A percentile compares a stretch with the other conserved stretches of the same genome.
Conservation (phyloP, 345 rosid genomes). For the Eucalyptus tenuipes region DNA sequence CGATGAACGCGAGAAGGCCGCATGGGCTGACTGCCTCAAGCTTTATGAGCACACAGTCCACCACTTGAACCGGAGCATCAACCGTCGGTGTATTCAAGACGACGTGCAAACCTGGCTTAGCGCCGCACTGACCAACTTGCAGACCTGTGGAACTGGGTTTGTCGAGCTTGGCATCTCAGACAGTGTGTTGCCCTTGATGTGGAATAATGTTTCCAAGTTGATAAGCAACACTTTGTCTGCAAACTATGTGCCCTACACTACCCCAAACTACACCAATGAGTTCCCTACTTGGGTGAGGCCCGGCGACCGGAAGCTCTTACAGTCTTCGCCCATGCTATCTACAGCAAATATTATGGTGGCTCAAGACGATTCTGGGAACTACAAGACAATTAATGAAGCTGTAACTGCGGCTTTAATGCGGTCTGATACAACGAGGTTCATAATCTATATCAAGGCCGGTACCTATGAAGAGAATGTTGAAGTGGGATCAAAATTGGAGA, state of each 20-base stretch:
- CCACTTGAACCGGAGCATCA: not conserved
- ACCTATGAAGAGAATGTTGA: slow-evolving; percentile 57
- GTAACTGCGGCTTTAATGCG: slow-evolving; percentile 38
- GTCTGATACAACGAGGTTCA: slow-evolving; percentile 47
- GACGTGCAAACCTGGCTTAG: slow-evolving; percentile 96
- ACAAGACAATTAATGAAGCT: slow-evolving; percentile 52
- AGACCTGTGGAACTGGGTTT: slow-evolving; percentile 63
- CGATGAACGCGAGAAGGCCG: not conserved
- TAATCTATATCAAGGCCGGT: slow-evolving; percentile 69
- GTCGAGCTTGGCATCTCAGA: slow-evolving; percentile 52
- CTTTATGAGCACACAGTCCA: not conserved
- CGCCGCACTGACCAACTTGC: slow-evolving; percentile 72
- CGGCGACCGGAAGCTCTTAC: slow-evolving; percentile 67
- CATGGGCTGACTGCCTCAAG: not conserved
- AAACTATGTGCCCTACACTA: slow-evolving; percentile 31
- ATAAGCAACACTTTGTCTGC: slow-evolving; percentile 59
- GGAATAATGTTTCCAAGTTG: slow-evolving; percentile 62
- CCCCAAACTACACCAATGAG: slow-evolving; percentile 23
- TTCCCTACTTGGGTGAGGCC: slow-evolving; percentile 71
- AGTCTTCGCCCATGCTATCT: slow-evolving; percentile 21
- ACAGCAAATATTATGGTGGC: slow-evolving; percentile 59
- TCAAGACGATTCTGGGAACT: slow-evolving; percentile 69
- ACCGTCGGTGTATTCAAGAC: slow-evolving; percentile 21
- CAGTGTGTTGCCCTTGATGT: slow-evolving; percentile 38
- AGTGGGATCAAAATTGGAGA: slow-evolving; percentile 24